Base-by-base conservation (phyloP, 2,329 filamentous ascomycete genomes). In the Alternaria sp. region DNA sequence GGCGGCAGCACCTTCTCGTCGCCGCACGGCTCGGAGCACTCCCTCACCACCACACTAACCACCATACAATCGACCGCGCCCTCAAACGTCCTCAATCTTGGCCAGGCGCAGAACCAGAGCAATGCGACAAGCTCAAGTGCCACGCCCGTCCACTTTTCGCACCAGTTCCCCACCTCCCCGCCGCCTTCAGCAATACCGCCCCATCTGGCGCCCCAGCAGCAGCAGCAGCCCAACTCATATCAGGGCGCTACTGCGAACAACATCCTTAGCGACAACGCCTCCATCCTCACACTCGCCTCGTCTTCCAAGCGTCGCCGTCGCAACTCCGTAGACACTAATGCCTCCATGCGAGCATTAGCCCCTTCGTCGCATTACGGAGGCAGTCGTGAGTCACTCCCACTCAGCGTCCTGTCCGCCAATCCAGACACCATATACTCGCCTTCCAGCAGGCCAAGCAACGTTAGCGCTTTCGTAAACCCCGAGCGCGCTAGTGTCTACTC, bases 401-500 rank as follows among this genome's bases (percentile, higher is more conserved):
- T 95, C 26, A 93, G 90, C 70, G 88, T 94, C 5, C 82, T 95
- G 34, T 92, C 90, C 70, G 85, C 88, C 57, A 92, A 88, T 70
- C 78, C 80, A 33, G 78, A 80, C 53, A 72, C 82, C 48, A 79
- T 89, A 42, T 85, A 89, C 58, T 74, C 75, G 52, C 69, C 70
- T 21, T 83, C 85, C 48, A 81, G 81, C 56, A 80, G 85, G 48
- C 81, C 84, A 5, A 61, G 51, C 55, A 83, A 81, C 33, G 79
- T 86, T 7, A 80, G 82, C 26, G 85, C 82, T 0, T 79, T 85
- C 33, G 82, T 84, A 5, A 85, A 82, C 55, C 80, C 84, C 23
- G 90, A 93, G 76, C 84, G 90, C n/a, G 87, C 88, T 14, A 92
- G 90, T 73, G 87, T 97, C 51, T 97, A 97, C 79, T 93, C 90